phyloP scores from a whole-genome alignment of 768 basidiomycete species.

The Tylopilus rubrobrunneus region DNA sequence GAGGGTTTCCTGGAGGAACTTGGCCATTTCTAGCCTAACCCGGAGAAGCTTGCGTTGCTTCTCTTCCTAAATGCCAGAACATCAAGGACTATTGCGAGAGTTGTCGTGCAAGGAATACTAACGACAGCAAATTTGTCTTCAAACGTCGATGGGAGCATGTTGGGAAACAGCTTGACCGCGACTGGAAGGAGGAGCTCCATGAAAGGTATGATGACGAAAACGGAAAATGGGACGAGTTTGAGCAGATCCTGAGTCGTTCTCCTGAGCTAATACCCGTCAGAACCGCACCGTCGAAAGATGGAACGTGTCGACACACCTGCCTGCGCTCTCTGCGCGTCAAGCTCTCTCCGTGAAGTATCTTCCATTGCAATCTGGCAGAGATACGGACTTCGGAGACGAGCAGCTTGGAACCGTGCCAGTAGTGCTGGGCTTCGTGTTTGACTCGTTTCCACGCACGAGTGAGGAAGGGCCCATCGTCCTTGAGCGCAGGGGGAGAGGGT shows the following conservation, averaged over 20 bases:
- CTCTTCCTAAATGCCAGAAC: conserved; percentile 62
- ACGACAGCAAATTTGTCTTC: conserved; percentile 96
- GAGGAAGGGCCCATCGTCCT: conserved; percentile 44
- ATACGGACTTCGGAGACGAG: conserved; percentile 94
- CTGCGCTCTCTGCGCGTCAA: conserved; percentile 91
- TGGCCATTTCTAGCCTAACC: conserved; percentile 36
- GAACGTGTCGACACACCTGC: conserved; percentile 53
- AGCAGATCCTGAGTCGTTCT: conserved; percentile 92
- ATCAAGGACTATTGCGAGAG: not conserved
- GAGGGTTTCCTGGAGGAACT: conserved; percentile 97
- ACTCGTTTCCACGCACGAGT: conserved; percentile 85
- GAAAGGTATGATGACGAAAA: conserved; percentile 94
- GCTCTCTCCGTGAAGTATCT: conserved; percentile 86
- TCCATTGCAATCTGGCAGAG: conserved; percentile 81
- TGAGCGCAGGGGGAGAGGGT: conserved; percentile 41
- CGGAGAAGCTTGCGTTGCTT: conserved; percentile 94
- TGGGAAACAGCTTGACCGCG: conserved; percentile 95
- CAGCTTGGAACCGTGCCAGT: conserved; percentile 95
- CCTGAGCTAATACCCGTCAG: conserved; percentile 73
- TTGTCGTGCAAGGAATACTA: conserved; percentile 20
- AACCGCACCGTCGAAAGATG: not conserved
- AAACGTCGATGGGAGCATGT: conserved; percentile 97
- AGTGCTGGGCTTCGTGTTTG: conserved; percentile 94
- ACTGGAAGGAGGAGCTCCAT: conserved; percentile 97
- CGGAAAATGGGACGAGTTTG: conserved; percentile 91